Percentiles rank a stretch among this genome's conserved stretches.
Evolutionary conservation across 2,329 filamentous ascomycete genomes (phyloP).

Genomic region (Dothideomycetes sp.): DNA sequence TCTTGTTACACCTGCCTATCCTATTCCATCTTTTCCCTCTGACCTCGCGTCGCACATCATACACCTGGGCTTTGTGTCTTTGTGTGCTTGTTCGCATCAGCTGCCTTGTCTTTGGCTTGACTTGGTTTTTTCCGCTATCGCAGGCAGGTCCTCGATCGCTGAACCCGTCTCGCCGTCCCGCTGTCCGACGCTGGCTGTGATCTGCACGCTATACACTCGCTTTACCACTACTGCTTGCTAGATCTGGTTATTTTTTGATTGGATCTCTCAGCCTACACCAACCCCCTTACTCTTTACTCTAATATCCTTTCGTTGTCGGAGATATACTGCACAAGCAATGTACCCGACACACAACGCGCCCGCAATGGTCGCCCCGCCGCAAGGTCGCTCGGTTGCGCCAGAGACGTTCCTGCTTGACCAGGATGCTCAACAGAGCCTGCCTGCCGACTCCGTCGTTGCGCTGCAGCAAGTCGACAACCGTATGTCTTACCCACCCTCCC

Average conservation of each 20-base stretch:
- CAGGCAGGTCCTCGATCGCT: constrained; percentile 11
- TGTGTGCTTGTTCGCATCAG: no score
- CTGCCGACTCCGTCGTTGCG: constrained; percentile 92
- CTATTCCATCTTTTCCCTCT: no score
- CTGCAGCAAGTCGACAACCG: constrained; percentile 97
- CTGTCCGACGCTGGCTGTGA: neutral
- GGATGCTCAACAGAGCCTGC: constrained; percentile 91
- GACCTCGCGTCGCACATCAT: no score
- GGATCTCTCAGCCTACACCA: no score
- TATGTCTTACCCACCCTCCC: constrained; percentile 41
- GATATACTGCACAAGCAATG: constrained; percentile 28
- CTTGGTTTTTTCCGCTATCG: no score
- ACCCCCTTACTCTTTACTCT: constrained; percentile 4
- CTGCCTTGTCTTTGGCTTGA: no score
- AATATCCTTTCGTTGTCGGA: constrained; percentile 3
- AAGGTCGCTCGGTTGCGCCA: constrained; percentile 61
- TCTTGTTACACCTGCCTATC: neutral
- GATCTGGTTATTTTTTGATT: neutral
- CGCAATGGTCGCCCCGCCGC: constrained; percentile 75
- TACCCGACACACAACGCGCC: constrained; percentile 51
- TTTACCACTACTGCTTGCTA: neutral
- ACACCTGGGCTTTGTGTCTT: no score
- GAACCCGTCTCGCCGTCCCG: neutral
- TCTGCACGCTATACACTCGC: constrained; percentile 4
- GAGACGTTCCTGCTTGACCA: constrained; percentile 98